These are phyloP conservation scores for Penicillium silybi DNA, from an alignment of 495 filamentous ascomycete species.

Conservation along the genomic window DNA sequence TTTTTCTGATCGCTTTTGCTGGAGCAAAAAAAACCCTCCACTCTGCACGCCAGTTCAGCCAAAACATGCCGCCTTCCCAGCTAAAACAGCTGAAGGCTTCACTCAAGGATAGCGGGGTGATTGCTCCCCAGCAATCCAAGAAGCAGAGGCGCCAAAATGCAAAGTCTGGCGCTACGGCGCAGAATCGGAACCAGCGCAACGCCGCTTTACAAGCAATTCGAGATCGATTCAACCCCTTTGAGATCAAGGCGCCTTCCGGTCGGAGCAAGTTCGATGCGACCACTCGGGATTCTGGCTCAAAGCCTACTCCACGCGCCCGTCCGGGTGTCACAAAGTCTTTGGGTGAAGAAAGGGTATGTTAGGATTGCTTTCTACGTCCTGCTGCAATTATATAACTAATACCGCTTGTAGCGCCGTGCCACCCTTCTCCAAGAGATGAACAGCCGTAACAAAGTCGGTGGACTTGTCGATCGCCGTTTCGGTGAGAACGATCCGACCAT, in stretches of 20 bases:
- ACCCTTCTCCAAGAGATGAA: slow-evolving; percentile 86
- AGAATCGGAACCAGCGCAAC: slow-evolving; percentile 68
- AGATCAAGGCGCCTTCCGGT: slow-evolving; percentile 68
- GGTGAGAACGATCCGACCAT: slow-evolving; percentile 93
- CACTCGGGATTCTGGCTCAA: slow-evolving; percentile 48
- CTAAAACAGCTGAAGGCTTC: slow-evolving; percentile 92
- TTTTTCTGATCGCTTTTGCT: slow-evolving; percentile 25
- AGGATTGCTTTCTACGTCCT: neutral
- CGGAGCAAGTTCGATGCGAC: slow-evolving; percentile 75
- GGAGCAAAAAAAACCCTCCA: slow-evolving; percentile 18
- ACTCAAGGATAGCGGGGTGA: slow-evolving; percentile 78
- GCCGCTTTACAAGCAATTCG: slow-evolving; percentile 77
- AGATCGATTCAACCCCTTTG: slow-evolving; percentile 96
- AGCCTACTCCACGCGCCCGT: slow-evolving; percentile 51
- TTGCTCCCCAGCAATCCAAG: slow-evolving; percentile 85
- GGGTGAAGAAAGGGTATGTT: slow-evolving; percentile 77
- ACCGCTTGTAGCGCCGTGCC: slow-evolving; percentile 56
- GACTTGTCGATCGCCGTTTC: slow-evolving; percentile 88
- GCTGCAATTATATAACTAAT: neutral
- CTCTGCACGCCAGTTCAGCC: slow-evolving; percentile 2
- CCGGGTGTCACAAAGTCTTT: slow-evolving; percentile 80
- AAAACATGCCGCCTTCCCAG: slow-evolving; percentile 85
- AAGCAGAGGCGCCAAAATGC: slow-evolving; percentile 77
- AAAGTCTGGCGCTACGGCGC: slow-evolving; percentile 55
- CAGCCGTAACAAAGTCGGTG: slow-evolving; percentile 80